Evolutionary conservation across 2,329 filamentous ascomycete species (phyloP).

Genomic region (Botrytis fabae): DNA sequence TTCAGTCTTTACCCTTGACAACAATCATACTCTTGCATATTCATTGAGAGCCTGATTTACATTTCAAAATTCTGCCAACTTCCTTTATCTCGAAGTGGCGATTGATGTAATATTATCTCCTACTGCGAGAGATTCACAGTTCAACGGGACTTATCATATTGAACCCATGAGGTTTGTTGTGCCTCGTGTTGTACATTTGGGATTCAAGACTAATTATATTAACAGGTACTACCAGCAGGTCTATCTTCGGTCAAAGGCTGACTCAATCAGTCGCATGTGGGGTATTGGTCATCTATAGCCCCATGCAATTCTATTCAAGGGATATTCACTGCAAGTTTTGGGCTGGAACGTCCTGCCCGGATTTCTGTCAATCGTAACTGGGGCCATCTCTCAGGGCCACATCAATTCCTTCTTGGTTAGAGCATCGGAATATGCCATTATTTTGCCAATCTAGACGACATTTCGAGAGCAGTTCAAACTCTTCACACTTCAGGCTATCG

Average conservation of each 20-base stretch:
- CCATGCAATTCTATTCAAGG: not conserved
- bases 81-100: no score
- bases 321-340: not conserved
- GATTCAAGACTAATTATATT: not conserved
- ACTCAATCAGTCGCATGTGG: no score
- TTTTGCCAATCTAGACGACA: not conserved
- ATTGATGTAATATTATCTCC: not conserved
- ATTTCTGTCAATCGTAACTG: not conserved
- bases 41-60: not conserved
- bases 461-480: not conserved
- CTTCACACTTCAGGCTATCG: not conserved
- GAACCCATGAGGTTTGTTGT: not conserved
- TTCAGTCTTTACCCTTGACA: no score
- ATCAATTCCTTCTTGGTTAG: not conserved
- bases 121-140: not conserved
- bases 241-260: not conserved
- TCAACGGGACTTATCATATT: not conserved
- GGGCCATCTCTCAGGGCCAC: not conserved
- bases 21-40: no score
- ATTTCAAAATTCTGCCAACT: not conserved
- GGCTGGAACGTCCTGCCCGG: not conserved
- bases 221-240: no score
- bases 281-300: not conserved
- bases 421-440: not conserved
- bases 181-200: not conserved